A percentile compares a stretch with the other conserved stretches of the same genome.
Conservation (phyloP, 2,329 filamentous ascomycete genomes). For the Parafenestella ontariensis region DNA sequence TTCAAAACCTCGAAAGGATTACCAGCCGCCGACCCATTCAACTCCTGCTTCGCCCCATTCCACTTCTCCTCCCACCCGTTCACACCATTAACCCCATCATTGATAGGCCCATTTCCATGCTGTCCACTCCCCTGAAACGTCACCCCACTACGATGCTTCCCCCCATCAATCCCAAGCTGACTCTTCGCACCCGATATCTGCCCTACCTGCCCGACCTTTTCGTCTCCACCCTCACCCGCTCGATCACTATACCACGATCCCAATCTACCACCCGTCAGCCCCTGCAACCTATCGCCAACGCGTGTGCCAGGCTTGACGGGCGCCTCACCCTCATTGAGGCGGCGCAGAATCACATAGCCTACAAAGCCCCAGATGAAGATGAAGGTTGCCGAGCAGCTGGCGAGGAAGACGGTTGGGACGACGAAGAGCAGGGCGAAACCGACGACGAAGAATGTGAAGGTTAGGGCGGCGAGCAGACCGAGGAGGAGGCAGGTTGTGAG, state of each 20-base stretch:
- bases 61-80: conserved; percentile 25
- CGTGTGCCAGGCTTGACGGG: conserved; percentile 24
- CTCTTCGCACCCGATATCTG: not conserved
- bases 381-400: conserved; percentile 66
- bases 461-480: conserved; percentile 57
- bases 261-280: conserved; percentile 27
- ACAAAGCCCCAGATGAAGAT: conserved; percentile 67
- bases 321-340: conserved; percentile 32
- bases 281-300: conserved; percentile 25
- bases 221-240: conserved; percentile 1
- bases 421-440: conserved; percentile 72
- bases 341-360: conserved; percentile 59
- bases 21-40: conserved; percentile 3
- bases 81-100: too few species aligned
- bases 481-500: conserved; percentile 65
- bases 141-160: conserved; percentile 1
- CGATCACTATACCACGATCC: conserved; percentile 15
- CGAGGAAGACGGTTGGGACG: conserved; percentile 71
- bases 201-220: not conserved
- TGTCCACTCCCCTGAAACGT: conserved; percentile 1
- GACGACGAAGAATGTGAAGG: conserved; percentile 73
- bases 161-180: not conserved
- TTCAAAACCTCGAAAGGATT: conserved; percentile 16
- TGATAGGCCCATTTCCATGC: too few species aligned
- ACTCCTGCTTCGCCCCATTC: conserved; percentile 13